Conservation (phyloP, 805 yeast genomes). For the Myxozyma sirexii region DNA sequence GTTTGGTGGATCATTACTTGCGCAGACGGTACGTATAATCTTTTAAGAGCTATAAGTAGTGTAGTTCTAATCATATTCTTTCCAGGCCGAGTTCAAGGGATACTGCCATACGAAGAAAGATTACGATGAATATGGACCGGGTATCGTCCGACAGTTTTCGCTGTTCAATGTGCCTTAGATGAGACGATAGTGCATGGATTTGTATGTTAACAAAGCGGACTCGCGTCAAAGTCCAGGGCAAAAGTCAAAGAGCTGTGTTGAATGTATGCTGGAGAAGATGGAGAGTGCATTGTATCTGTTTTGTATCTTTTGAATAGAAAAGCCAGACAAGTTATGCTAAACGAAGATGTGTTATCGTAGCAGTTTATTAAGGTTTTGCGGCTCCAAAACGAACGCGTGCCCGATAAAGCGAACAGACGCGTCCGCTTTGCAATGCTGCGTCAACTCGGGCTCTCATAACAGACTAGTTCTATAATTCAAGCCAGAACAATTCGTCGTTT, state of each 20-base stretch:
- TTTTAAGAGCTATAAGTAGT: no score
- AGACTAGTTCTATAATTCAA: neutral
- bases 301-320: no score
- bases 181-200: neutral
- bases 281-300: no score
- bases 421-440: neutral
- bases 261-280: neutral
- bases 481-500: neutral
- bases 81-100: conserved; percentile 76
- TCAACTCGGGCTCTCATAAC: no score
- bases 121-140: conserved; percentile 97
- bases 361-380: neutral
- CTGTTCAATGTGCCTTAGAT: conserved; percentile 82
- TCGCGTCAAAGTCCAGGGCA: no score
- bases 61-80: conserved; percentile 5
- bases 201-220: neutral
- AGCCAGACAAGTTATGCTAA: no score
- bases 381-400: neutral
- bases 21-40: conserved; percentile 66
- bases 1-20: conserved; percentile 97
- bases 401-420: neutral
- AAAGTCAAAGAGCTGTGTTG: no score
- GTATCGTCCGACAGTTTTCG: conserved; percentile 95
- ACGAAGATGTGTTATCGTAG: neutral
- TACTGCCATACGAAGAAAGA: conserved; percentile 97